A percentile compares a stretch with the other conserved stretches of the same genome.
Conservation (phyloP, 2,329 filamentous ascomycete species). For the Westerdykella ornata region DNA sequence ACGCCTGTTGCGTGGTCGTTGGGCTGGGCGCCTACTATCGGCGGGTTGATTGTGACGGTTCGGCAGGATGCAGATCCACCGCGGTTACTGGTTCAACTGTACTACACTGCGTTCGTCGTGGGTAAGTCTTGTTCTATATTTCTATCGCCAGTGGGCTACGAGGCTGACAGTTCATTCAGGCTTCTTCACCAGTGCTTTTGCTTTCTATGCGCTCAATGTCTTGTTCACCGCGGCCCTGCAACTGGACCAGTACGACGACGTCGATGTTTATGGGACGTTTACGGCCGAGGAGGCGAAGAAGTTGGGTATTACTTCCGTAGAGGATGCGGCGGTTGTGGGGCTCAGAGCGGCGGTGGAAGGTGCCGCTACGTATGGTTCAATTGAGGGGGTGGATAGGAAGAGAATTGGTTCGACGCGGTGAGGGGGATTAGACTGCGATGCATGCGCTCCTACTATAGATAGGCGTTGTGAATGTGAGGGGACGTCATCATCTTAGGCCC, state of each 20-base stretch:
- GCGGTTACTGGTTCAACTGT: conserved; percentile 39
- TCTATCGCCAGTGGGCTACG: no score
- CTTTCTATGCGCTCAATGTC: conserved; percentile 34
- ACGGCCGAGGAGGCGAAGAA: conserved; percentile 39
- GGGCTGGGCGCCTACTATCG: conserved; percentile 42
- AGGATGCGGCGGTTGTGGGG: conserved; percentile 3
- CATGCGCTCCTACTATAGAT: no score
- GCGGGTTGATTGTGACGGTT: conserved; percentile 37
- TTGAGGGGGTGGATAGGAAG: no score
- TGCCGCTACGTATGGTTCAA: no score
- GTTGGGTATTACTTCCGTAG: conserved; percentile 34
- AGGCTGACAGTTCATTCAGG: conserved; percentile 16
- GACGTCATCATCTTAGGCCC: no score
- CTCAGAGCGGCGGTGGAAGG: no score
- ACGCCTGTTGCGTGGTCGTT: conserved; percentile 41
- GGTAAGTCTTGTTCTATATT: conserved; percentile 23
- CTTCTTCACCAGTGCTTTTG: conserved; percentile 35
- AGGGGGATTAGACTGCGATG: no score
- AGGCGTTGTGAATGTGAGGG: no score
- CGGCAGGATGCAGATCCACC: conserved; percentile 30
- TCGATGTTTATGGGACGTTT: conserved; percentile 44
- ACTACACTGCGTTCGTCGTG: conserved; percentile 45
- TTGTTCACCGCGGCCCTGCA: conserved; percentile 38
- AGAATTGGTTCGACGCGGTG: no score
- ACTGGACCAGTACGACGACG: conserved; percentile 40